Evolutionary conservation across 768 basidiomycete genomes (phyloP).

Genomic region (Lentinula sp.): DNA sequence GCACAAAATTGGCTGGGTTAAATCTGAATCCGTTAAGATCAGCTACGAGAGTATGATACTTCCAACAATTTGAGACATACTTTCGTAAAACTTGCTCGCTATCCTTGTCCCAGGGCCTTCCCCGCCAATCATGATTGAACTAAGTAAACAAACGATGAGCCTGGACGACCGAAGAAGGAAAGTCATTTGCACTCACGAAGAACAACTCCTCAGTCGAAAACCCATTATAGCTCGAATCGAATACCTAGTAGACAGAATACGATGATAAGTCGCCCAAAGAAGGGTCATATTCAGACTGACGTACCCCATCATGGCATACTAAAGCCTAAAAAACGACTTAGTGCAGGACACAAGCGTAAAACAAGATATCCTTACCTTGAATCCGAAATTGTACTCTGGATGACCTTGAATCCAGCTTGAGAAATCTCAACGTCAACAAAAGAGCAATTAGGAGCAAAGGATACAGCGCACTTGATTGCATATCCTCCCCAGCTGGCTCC

Average conservation of each 20-base stretch:
- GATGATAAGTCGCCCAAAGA: neutral
- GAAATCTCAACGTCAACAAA: neutral
- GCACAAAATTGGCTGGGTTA: slow-evolving; percentile 77
- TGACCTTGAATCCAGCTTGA: slow-evolving; percentile 92
- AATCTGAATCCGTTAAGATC: slow-evolving; percentile 31
- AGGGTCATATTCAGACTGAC: neutral
- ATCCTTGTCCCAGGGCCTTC: slow-evolving; percentile 67
- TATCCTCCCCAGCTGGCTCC: slow-evolving; percentile 87
- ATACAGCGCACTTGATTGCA: slow-evolving; percentile 65
- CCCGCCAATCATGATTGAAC: slow-evolving; percentile 88
- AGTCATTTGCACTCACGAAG: slow-evolving; percentile 51
- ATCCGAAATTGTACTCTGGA: slow-evolving; percentile 79
- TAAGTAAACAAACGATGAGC: slow-evolving; percentile 17
- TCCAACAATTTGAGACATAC: slow-evolving; percentile 22
- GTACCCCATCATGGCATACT: slow-evolving; percentile 87
- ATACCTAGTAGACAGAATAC: slow-evolving; percentile 38
- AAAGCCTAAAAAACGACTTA: slow-evolving; percentile 42
- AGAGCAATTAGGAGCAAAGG: slow-evolving; percentile 4
- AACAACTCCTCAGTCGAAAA: slow-evolving; percentile 89
- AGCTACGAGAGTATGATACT: neutral
- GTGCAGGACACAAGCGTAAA: neutral
- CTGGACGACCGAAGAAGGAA: neutral
- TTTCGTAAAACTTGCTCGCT: slow-evolving; percentile 49
- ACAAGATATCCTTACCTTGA: slow-evolving; percentile 47
- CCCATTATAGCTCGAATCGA: slow-evolving; percentile 74